Conservation (phyloP, 2,329 filamentous ascomycete genomes). For the Penicillium frequentans region DNA sequence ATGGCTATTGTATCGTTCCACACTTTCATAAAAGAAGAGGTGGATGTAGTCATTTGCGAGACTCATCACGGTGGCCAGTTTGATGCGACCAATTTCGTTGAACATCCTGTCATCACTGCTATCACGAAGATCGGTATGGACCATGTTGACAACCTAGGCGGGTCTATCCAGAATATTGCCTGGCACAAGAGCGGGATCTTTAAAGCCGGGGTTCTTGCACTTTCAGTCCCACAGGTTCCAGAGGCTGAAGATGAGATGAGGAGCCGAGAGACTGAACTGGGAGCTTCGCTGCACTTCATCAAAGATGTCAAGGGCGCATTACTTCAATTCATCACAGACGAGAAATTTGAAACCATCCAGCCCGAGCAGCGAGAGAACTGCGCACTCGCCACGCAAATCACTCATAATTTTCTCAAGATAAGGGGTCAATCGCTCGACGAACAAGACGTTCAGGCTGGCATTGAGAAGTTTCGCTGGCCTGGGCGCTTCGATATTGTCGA, state of each 20-base stretch:
- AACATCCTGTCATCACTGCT: slow-evolving; percentile 56
- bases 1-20: slow-evolving; percentile 63
- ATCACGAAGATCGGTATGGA: slow-evolving; percentile 69
- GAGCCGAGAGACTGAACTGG: background rate
- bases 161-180: slow-evolving; percentile 64
- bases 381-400: slow-evolving; percentile 16
- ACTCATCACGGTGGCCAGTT: slow-evolving; percentile 67
- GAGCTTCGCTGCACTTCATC: background rate
- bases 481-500: slow-evolving; percentile 31
- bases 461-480: slow-evolving; percentile 28
- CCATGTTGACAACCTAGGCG: slow-evolving; percentile 62
- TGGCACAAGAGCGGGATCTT: slow-evolving; percentile 75
- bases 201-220: slow-evolving; percentile 61
- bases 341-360: slow-evolving; percentile 47
- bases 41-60: slow-evolving; percentile 64
- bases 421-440: slow-evolving; percentile 1
- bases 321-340: background rate
- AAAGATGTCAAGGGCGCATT: slow-evolving; percentile 12
- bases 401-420: slow-evolving; percentile 7
- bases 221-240: slow-evolving; percentile 50
- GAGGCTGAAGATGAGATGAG: background rate
- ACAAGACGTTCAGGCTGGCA: slow-evolving; percentile 20
- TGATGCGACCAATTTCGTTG: slow-evolving; percentile 67
- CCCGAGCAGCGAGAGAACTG: slow-evolving; percentile 31
- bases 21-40: slow-evolving; percentile 61